Evolutionary conservation across 345 rosid genomes (phyloP), one percentile per base, ranked within the genome.

Genomic region (Lepidium sativum): DNA sequence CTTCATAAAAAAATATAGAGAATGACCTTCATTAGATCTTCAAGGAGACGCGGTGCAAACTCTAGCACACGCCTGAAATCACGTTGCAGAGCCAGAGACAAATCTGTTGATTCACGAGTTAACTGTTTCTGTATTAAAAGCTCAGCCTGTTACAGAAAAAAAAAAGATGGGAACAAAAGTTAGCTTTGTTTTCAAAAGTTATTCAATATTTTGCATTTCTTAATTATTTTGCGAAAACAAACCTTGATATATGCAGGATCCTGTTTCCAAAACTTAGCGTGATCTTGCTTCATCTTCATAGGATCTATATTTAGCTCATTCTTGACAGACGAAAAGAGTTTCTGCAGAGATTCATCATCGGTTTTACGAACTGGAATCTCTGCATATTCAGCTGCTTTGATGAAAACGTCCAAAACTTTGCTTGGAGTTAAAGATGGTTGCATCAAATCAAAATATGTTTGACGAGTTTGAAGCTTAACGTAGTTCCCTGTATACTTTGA

Each of bases 191-290:
- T 31, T 0, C 17, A 8, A 11, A 47, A 9, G 13, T 2, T 29
- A n/a, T 27, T 1, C 37, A 55, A 37, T 21, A 55, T 20, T 31
- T 54, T 52, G 6, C 0, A 6, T 38, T 44, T 34, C 41, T 54
- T 25, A 25, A 18, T 25, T 53, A 49, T 32, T 62, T 17, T 9
- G 23, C 9, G 49, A 14, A 54, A 43, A 50, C 37, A 51, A 74
- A 92, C 97, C 95, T 92, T 92, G 68, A 84, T 86, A 60, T 79
- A 12, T 21, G 96, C 88, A 20, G 97, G 97, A 70, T 92, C 75
- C 78, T 90, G 92, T 83, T 89, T 94, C 96, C 96, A 94, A 71
- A 94, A 90, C 78, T 86, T 94, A 55, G 97, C 87, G 77, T 94
- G 92, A 73, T 94, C 99, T 90, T 94, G 97, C 83, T 90, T 94